These are phyloP conservation scores for Lepidopterella palustris DNA, from an alignment of 495 filamentous ascomycete species.

Conservation along the genomic window DNA sequence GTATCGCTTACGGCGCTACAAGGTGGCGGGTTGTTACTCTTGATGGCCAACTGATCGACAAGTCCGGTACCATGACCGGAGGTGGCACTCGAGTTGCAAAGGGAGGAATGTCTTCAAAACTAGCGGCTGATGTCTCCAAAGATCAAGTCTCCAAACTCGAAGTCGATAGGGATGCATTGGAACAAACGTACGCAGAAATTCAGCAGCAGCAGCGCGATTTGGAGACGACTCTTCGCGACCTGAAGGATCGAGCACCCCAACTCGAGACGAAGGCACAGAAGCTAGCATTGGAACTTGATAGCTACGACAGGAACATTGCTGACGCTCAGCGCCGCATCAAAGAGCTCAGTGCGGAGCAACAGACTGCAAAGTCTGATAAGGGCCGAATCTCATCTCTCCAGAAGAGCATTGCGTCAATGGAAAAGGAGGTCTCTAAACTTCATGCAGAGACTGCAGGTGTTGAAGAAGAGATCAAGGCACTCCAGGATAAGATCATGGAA, in stretches of 20 bases:
- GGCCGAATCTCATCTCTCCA: slow-evolving; percentile 59
- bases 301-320: slow-evolving; percentile 70
- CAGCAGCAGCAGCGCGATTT: slow-evolving; percentile 73
- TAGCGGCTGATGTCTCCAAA: slow-evolving; percentile 72
- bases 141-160: slow-evolving; percentile 86
- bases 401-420: slow-evolving; percentile 66
- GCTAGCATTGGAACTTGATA: slow-evolving; percentile 81
- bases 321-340: slow-evolving; percentile 78
- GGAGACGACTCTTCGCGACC: slow-evolving; percentile 61
- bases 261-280: slow-evolving; percentile 90
- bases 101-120: slow-evolving; percentile 92
- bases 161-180: slow-evolving; percentile 73
- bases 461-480: slow-evolving; percentile 80
- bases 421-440: slow-evolving; percentile 73
- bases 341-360: slow-evolving; percentile 73
- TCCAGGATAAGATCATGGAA: slow-evolving; percentile 98
- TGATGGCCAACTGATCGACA: slow-evolving; percentile 91
- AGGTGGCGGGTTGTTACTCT: slow-evolving; percentile 95
- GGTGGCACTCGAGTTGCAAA: slow-evolving; percentile 82
- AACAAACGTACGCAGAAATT: slow-evolving; percentile 71
- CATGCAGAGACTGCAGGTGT: slow-evolving; percentile 74
- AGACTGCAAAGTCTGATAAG: slow-evolving; percentile 72
- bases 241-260: slow-evolving; percentile 75
- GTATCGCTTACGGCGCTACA: slow-evolving; percentile 87
- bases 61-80: slow-evolving; percentile 96